These are phyloP conservation scores for Linnemannia zychae DNA, from an alignment of 192 early-diverging fungal species.

Conservation along the genomic window DNA sequence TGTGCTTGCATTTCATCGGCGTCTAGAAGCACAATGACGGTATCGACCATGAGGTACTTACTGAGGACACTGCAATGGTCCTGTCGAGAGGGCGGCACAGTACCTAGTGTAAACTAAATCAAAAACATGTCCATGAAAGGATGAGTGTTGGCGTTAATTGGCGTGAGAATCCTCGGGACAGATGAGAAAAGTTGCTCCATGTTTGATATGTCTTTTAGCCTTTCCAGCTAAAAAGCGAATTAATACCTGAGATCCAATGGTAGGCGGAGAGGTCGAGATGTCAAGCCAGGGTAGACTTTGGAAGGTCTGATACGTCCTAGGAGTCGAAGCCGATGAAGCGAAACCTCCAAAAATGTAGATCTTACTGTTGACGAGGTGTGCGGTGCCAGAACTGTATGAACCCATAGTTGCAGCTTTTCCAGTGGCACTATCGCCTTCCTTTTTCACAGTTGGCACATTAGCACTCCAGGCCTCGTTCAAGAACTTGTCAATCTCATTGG, in stretches of 20 bases:
- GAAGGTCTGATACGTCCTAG: slow-evolving; percentile 30
- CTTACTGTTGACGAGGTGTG: slow-evolving; percentile 17
- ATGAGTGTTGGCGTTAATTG: neutral
- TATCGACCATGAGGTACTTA: neutral
- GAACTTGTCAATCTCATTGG: slow-evolving; percentile 42
- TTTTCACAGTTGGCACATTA: slow-evolving; percentile 27
- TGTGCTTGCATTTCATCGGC: neutral
- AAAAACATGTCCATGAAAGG: neutral
- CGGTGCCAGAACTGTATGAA: slow-evolving; percentile 30
- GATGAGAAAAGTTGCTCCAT: slow-evolving; percentile 7
- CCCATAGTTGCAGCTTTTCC: neutral
- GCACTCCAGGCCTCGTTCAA: slow-evolving; percentile 28
- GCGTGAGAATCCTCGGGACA: neutral
- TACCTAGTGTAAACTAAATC: slow-evolving; percentile 27
- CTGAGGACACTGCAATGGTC: slow-evolving; percentile 53
- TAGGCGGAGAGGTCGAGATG: slow-evolving; percentile 25
- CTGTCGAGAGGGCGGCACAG: slow-evolving; percentile 22
- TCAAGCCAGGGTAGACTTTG: slow-evolving; percentile 35
- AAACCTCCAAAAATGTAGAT: slow-evolving; percentile 50
- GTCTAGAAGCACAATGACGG: neutral
- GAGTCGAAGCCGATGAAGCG: neutral
- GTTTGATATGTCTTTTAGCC: neutral
- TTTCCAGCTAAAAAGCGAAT: neutral
- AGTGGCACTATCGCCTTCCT: neutral
- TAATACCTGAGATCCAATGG: slow-evolving; percentile 31